phyloP scores from a whole-genome alignment of 495 filamentous ascomycete genomes.

The Trichocladium uniseriatum region DNA sequence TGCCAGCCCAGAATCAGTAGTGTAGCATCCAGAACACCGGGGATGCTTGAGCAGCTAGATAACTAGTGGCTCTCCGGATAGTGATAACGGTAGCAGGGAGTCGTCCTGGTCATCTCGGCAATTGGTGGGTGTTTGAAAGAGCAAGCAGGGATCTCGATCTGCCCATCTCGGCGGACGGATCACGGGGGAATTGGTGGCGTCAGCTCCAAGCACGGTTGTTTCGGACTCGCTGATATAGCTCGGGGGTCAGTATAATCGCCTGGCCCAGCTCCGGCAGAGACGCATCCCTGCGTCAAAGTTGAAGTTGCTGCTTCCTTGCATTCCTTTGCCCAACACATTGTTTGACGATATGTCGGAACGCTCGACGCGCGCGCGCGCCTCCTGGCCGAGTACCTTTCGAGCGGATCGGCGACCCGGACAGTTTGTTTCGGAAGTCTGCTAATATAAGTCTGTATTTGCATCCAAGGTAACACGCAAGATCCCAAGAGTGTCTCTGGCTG shows the following conservation, averaged over 20 bases:
- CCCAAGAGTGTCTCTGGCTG: neutral
- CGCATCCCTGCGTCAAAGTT: too few species aligned
- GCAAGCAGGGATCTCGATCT: conserved; percentile 10
- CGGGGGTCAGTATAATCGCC: neutral
- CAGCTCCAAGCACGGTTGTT: conserved; percentile 3
- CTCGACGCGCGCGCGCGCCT: neutral
- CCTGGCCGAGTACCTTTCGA: neutral
- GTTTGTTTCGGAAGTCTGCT: conserved; percentile 4
- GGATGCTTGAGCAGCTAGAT: too few species aligned
- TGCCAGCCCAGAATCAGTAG: too few species aligned
- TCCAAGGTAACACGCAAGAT: conserved; percentile 10
- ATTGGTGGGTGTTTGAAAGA: conserved; percentile 9
- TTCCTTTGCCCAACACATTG: too few species aligned
- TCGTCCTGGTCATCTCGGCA: too few species aligned
- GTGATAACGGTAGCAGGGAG: too few species aligned
- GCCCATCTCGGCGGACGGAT: neutral
- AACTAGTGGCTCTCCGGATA: too few species aligned
- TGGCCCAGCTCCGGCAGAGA: neutral
- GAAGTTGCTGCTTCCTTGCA: too few species aligned
- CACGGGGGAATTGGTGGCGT: conserved; percentile 9
- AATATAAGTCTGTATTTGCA: neutral
- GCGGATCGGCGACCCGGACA: neutral
- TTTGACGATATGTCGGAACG: neutral
- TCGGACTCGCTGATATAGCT: conserved; percentile 1
- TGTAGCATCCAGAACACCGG: too few species aligned